Evolutionary conservation across 192 early-diverging fungal genomes (phyloP).

Genomic region (Chytriomyces confervae): DNA sequence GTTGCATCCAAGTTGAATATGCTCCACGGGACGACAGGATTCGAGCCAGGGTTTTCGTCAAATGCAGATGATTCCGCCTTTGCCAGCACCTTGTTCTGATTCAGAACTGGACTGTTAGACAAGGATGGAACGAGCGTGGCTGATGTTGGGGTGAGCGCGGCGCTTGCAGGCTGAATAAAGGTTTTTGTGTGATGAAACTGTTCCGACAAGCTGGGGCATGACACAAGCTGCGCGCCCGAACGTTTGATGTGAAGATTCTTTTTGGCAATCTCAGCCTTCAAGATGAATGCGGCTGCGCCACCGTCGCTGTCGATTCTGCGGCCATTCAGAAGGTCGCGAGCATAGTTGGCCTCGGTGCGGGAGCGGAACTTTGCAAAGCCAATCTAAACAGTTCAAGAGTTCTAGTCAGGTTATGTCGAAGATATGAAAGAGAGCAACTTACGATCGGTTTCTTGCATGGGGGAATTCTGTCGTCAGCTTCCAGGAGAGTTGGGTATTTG

Average conservation of each 20-base stretch:
- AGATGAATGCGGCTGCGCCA: constrained; percentile 55
- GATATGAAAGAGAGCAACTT: constrained; percentile 9
- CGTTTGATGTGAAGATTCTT: constrained; percentile 96
- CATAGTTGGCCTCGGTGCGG: constrained; percentile 87
- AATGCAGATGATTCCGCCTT: no score
- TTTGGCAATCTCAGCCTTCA: constrained; percentile 99
- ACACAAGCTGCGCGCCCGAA: background rate
- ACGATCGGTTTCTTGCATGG: constrained; percentile 30
- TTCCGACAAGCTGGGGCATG: no score
- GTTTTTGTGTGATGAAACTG: no score
- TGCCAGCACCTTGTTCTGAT: no score
- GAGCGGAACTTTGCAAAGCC: constrained; percentile 98
- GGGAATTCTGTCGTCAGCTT: constrained; percentile 48
- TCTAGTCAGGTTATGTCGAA: constrained; percentile 1
- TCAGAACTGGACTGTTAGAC: no score
- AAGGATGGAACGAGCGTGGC: no score
- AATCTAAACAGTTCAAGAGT: constrained; percentile 67
- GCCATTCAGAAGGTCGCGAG: constrained; percentile 89
- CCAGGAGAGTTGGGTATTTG: constrained; percentile 80
- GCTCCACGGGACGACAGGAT: no score
- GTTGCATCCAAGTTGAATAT: no score
- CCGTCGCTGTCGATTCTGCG: constrained; percentile 89
- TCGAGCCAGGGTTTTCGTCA: no score
- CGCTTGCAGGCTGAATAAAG: no score
- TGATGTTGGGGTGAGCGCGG: no score